phyloP scores from a whole-genome alignment of 139 green algal species.

The Ulvella scutata region DNA sequence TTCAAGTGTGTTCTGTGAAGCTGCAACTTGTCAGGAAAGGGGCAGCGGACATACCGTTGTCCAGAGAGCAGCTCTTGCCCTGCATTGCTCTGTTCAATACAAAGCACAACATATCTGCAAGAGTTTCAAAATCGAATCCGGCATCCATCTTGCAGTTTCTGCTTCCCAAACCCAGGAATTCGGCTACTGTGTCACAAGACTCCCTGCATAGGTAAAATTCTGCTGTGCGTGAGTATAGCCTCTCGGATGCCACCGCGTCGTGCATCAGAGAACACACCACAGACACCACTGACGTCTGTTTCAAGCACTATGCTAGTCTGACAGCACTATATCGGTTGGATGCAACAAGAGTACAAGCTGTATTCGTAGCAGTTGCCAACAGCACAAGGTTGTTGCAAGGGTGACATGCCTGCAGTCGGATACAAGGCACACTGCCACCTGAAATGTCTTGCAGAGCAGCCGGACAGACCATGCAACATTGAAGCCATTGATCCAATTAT shows the following conservation, averaged over 20 bases:
- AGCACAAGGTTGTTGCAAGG: too few species aligned
- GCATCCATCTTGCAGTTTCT: neutral
- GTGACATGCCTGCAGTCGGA: neutral
- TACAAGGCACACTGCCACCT: neutral
- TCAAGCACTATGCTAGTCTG: too few species aligned
- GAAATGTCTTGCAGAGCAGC: neutral
- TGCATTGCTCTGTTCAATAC: neutral
- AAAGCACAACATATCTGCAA: neutral
- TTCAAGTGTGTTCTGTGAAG: neutral
- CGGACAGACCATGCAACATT: neutral
- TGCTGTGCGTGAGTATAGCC: neutral
- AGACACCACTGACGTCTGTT: too few species aligned
- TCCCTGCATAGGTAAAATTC: neutral
- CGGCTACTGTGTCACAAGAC: neutral
- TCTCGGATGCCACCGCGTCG: neutral
- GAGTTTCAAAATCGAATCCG: neutral
- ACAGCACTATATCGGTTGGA: too few species aligned
- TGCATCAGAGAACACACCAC: too few species aligned
- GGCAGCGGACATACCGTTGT: neutral
- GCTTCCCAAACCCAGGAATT: neutral
- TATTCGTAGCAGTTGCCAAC: too few species aligned
- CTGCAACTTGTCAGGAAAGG: neutral
- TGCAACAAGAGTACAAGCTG: too few species aligned
- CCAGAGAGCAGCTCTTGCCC: neutral
- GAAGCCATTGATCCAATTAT: constrained; percentile 53